Base-by-base conservation (phyloP, 495 filamentous ascomycete genomes). In the Xylaria venustula region DNA sequence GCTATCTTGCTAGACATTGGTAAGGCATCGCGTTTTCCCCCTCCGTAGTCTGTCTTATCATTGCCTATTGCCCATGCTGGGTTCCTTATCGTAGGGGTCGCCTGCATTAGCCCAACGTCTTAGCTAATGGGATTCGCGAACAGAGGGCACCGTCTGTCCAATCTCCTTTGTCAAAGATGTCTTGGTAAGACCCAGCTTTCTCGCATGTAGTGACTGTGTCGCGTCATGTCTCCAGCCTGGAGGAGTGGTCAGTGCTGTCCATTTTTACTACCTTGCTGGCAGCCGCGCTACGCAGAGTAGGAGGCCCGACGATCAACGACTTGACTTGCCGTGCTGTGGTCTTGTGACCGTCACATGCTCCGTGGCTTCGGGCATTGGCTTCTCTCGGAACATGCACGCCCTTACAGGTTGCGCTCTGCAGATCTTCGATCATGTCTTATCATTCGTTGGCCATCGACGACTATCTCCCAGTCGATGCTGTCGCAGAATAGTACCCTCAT, bases 91-190 rank as follows among this genome's bases (percentile, higher is more conserved):
- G 54, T 54, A 58, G 48, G 63, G 54, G 7, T 45, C 58, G 20
- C 28, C 50, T 64, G 70, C 67, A 72, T 72, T 70, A 66, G 65
- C 68, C 66, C 63, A 64, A 63, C 52, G 52, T 66, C 61, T 64
- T 73, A 63, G 72, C 77, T 79, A 77, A 80, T 73, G 69, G 61
- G 60, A 37, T n/a, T 58, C 26, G 59, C 64, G 52, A 41, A 58
- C 70, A 89, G 87, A 89, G 77, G 87, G 87, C 61, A 89, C 87
- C 23, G 82, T 89, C 54, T 88, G 85, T 66, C 84, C 84, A 66
- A 88, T 89, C 65, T 85, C 83, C 66, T 89, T 89, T 71, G 87
- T 89, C 73, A 88, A 88, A 73, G 84, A 88, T 64, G 81, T 83
- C 59, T 74, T 89, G 73, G 86, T 89, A 79, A 81, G 86, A 67